Evolutionary conservation across 345 rosid genomes (phyloP).

Genomic region (Acer yangbiense): DNA sequence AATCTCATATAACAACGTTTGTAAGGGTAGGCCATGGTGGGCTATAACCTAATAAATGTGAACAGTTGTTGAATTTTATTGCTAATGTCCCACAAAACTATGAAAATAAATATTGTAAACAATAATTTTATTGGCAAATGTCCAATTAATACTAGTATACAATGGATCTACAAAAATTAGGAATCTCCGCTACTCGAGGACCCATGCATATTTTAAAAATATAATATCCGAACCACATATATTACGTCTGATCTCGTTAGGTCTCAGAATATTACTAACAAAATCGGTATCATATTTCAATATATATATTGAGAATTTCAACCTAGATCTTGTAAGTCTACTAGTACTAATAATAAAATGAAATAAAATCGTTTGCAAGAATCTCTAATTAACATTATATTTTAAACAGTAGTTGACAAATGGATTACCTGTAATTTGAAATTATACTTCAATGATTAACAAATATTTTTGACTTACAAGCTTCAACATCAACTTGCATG

Average conservation of each 20-base stretch:
- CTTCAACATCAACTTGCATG: slow-evolving; percentile 7
- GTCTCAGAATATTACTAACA: too few relatives aligned
- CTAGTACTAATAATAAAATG: neutral
- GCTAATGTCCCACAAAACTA: neutral
- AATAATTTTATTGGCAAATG: neutral
- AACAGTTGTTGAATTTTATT: neutral
- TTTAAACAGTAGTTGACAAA: neutral
- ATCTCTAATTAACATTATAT: neutral
- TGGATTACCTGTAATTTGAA: slow-evolving; percentile 10
- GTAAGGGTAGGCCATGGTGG: neutral
- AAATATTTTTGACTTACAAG: slow-evolving; percentile 1
- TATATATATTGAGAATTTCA: neutral
- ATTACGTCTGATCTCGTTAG: too few relatives aligned
- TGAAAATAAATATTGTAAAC: neutral
- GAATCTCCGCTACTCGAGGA: too few relatives aligned
- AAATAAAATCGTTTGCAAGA: neutral
- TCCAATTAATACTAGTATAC: neutral
- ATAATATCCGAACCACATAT: too few relatives aligned
- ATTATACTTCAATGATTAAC: slow-evolving; percentile 1
- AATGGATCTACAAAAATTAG: neutral
- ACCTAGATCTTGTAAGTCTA: neutral
- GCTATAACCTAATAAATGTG: neutral
- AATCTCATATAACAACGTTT: neutral
- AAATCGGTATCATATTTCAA: too few relatives aligned
- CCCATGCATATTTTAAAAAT: too few relatives aligned